These are phyloP conservation scores for Phytophthora cactorum DNA, from an alignment of 352 stramenopile genomes.

Conservation along the genomic window DNA sequence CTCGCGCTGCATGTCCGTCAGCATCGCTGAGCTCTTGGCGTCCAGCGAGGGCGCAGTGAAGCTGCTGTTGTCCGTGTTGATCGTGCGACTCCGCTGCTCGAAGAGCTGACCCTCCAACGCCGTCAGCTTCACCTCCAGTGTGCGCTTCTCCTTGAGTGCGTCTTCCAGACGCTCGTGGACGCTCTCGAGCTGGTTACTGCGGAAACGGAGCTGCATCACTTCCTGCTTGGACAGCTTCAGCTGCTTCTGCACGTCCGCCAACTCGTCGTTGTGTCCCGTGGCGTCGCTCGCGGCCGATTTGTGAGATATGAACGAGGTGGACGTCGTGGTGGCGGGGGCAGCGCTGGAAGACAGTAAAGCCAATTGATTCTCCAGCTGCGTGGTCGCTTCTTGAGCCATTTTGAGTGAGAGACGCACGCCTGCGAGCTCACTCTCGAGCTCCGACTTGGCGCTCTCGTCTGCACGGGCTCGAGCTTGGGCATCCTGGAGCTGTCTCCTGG, in stretches of 20 bases:
- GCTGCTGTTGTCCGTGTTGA: slow-evolving; percentile 56
- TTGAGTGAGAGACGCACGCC: slow-evolving; percentile 35
- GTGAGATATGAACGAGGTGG: slow-evolving; percentile 37
- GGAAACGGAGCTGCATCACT: slow-evolving; percentile 85
- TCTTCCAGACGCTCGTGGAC: slow-evolving; percentile 74
- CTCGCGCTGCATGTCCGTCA: slow-evolving; percentile 61
- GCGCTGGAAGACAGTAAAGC: slow-evolving; percentile 29
- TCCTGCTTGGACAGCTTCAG: slow-evolving; percentile 81
- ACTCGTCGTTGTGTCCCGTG: slow-evolving; percentile 43
- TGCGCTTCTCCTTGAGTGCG: slow-evolving; percentile 79
- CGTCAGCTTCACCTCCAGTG: slow-evolving; percentile 81
- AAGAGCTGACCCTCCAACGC: slow-evolving; percentile 79
- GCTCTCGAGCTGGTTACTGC: slow-evolving; percentile 79
- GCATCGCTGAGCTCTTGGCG: slow-evolving; percentile 40
- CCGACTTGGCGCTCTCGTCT: slow-evolving; percentile 9
- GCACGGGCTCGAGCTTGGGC: slow-evolving; percentile 22
- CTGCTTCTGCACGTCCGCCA: slow-evolving; percentile 74
- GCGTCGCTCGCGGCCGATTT: slow-evolving; percentile 27
- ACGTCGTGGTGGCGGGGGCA: slow-evolving; percentile 17
- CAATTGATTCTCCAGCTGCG: slow-evolving; percentile 56
- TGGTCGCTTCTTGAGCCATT: slow-evolving; percentile 36
- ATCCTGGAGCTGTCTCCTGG: slow-evolving; percentile 37
- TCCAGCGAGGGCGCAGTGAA: slow-evolving; percentile 42
- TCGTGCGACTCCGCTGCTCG: slow-evolving; percentile 72
- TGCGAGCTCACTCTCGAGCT: slow-evolving; percentile 33